Percentiles rank a stretch among this genome's conserved stretches.
phyloP scores from a whole-genome alignment of 768 basidiomycete genomes.

The Serendipita indica region DNA sequence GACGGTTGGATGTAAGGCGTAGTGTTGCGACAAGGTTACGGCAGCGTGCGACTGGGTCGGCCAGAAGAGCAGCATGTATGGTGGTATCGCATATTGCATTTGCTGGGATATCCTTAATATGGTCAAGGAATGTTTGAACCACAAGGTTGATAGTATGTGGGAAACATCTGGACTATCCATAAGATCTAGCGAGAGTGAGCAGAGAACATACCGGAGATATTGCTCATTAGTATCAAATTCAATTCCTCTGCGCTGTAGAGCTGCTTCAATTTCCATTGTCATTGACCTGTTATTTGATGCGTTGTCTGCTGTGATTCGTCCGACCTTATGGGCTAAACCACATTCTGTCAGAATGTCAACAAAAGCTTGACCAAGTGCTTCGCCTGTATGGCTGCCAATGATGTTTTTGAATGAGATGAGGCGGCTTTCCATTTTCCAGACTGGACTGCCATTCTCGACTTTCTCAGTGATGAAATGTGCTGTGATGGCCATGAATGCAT shows the following conservation, averaged over 20 bases:
- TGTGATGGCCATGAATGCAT: not conserved
- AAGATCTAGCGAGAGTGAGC: not conserved
- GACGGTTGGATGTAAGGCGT: not conserved
- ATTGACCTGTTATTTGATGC: not conserved
- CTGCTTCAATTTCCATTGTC: not conserved
- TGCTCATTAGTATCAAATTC: not conserved
- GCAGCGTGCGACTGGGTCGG: not conserved
- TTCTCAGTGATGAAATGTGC: not conserved
- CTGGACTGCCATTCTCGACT: too few relatives aligned
- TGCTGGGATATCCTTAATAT: not conserved
- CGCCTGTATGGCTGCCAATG: not conserved
- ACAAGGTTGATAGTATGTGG: slow-evolving; percentile 11
- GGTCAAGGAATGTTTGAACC: not conserved
- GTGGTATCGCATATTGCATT: not conserved
- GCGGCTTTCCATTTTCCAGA: not conserved
- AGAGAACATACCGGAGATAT: not conserved
- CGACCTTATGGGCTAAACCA: not conserved
- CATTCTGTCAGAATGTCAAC: not conserved
- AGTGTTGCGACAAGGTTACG: not conserved
- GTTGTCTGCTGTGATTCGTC: not conserved
- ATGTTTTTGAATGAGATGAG: not conserved
- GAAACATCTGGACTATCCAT: slow-evolving; percentile 15
- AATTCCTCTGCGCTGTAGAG: not conserved
- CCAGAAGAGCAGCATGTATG: not conserved
- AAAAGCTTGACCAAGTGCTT: not conserved